Percentiles rank a stretch among this genome's conserved stretches.
Conservation (phyloP, 331 rosid species). For the Dryas integrifolia region DNA sequence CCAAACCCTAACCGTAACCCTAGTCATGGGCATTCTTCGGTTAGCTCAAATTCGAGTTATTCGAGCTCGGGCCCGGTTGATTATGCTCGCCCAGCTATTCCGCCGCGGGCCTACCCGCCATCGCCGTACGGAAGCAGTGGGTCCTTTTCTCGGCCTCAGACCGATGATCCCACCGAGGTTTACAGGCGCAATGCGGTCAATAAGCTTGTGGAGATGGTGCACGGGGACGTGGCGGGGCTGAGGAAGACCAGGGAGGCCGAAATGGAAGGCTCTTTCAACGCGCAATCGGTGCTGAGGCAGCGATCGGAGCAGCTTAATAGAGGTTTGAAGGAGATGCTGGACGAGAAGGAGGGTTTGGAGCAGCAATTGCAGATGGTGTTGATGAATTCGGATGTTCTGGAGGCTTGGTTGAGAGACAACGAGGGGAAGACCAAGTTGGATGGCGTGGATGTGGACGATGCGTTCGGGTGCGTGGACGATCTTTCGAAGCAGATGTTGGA, state of each 20-base stretch:
- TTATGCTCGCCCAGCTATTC: conserved; percentile 48
- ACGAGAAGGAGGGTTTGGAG: conserved; percentile 81
- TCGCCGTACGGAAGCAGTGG: conserved; percentile 56
- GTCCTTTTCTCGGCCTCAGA: conserved; percentile 34
- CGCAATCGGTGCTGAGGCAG: conserved; percentile 66
- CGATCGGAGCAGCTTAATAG: conserved; percentile 52
- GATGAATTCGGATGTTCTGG: conserved; percentile 75
- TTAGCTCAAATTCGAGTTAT: background rate
- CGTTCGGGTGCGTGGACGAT: conserved; percentile 62
- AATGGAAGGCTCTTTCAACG: conserved; percentile 68
- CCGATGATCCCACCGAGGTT: conserved; percentile 77
- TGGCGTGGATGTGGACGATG: conserved; percentile 47
- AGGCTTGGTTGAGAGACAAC: conserved; percentile 74
- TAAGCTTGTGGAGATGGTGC: conserved; percentile 78
- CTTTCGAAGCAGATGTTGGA: conserved; percentile 83
- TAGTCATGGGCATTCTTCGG: conserved; percentile 17
- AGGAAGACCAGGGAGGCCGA: conserved; percentile 71
- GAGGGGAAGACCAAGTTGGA: conserved; percentile 47
- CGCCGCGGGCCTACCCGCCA: conserved; percentile 65
- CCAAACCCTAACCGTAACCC: conserved; percentile 34
- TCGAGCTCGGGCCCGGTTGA: conserved; percentile 23
- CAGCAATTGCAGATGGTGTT: conserved; percentile 83
- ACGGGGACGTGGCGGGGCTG: conserved; percentile 47
- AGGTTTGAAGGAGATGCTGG: conserved; percentile 78
- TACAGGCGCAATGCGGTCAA: conserved; percentile 64